Evolutionary conservation across 2,329 filamentous ascomycete genomes (phyloP), one percentile per base, ranked within the genome.

Genomic region (Ophiostoma populinum): DNA sequence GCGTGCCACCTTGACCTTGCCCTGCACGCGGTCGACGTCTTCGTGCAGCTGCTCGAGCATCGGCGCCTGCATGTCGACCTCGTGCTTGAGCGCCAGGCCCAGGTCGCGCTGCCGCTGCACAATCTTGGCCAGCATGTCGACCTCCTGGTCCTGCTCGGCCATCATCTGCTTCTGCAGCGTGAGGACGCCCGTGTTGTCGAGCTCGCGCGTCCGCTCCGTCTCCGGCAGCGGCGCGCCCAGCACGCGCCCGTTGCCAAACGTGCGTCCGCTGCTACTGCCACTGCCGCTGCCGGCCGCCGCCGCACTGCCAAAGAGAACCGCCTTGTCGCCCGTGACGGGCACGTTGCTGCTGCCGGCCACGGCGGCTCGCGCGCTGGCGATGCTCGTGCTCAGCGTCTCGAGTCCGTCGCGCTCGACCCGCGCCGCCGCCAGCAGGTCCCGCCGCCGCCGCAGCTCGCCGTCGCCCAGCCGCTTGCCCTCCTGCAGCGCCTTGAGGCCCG

Each of bases 41-140:
- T 72, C 61, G 42, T 77, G 74, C 41, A 85, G 50, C 44, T 70
- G 54, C 10, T 70, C 66, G 20, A 90, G 59, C 67, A 83, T 70
- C 51, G 71, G 65, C 36, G 72, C 78, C 58, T 87, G 80, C 44
- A 70, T 55, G 35, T 73, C 67, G 37, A 86, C 63, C 58, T 87
- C 81, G 33, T 75, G 67, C 43, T 80, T 68, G 48, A 90, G 86
- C 38, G 73, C 66, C 31, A 81, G 59, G 1, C 80, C 80, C 68
- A 87, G 80, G 54, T 85, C 75, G 49, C 70, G 75, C 58, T 87
- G 77, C 39, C 77, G 60, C 32, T 73, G 60, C 31, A 87, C 75
- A 32, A 82, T 75, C 43, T 70, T 71, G 2, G 69, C 65, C 37
- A 90, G 56, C 45, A 71, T 63, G 13, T 78, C 66, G 3, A 90